Evolutionary conservation across 305 asterid species (phyloP), one percentile per base, ranked within the genome.

Genomic region (Caryopteris hybrid): DNA sequence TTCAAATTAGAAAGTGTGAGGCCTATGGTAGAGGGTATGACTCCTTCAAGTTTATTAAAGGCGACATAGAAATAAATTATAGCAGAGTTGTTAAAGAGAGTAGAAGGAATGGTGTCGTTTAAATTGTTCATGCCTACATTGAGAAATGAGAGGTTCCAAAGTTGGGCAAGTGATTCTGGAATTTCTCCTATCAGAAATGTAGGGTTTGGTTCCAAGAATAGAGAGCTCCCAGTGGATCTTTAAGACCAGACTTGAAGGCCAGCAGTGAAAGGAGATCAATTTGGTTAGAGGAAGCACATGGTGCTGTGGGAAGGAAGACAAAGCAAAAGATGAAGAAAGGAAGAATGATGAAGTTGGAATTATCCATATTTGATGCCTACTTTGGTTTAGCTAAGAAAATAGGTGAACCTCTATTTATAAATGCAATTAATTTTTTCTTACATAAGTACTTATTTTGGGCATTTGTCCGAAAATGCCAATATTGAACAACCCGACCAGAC

Each of bases 81-180:
- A 8, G 50, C 12, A 5, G 77, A 76, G 10, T 67, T 46, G 17
- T 77, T 72, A 43, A 74, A 74, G 9, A 74, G 62, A 25, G 52
- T 64, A 3, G 2, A 1, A 7, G 75, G 79, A 23, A 74, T 50
- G 0, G 1, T 34, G 13, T 71, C 71, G 8, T 25, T 55, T 0
- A 61, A 21, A 12, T 4, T 47, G 56, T 74, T 74, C 1, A 1
- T 5, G 0, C 3, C 4, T 29, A 74, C 1, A 25, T 2, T 0
- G 6, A 74, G 29, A 31, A 6, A 54, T 5, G 0, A 8, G 3
- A 68, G 11, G 2, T 55, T 54, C 14, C 3, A 8, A 12, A 74
- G 74, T 5, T n/a, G n/a, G n/a, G n/a, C n/a, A n/a, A n/a, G n/a
- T n/a, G n/a, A n/a, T n/a, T n/a, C n/a, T n/a, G n/a, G n/a, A n/a